Evolutionary conservation across 768 basidiomycete genomes (phyloP).

Genomic region (Pulveroboletus sp.): DNA sequence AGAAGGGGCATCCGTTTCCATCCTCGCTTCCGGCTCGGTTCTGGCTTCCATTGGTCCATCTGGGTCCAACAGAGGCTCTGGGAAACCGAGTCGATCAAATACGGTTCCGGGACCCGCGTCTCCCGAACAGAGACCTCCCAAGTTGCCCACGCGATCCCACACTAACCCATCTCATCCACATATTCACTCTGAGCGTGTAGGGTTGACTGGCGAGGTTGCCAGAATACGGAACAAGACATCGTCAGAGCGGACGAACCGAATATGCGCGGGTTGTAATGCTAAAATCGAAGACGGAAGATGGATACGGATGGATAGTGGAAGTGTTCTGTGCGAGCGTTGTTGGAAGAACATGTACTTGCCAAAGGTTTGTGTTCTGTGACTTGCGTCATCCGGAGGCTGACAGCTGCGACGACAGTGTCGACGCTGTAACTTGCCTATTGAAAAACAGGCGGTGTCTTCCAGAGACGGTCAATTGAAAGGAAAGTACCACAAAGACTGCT

Average conservation of each 20-base stretch:
- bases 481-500: conserved; percentile 91
- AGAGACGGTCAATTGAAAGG: conserved; percentile 93
- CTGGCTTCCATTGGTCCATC: conserved; percentile 28
- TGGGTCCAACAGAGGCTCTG: conserved; percentile 15
- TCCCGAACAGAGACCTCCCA: conserved; percentile 45
- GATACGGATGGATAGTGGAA: conserved; percentile 74
- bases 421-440: conserved; percentile 80
- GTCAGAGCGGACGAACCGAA: conserved; percentile 34
- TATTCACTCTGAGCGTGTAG: conserved; percentile 29
- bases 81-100: conserved; percentile 44
- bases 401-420: conserved; percentile 57
- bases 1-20: conserved; percentile 35
- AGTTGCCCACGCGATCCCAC: conserved; percentile 53
- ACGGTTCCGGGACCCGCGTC: conserved; percentile 46
- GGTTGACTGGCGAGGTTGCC: conserved; percentile 25
- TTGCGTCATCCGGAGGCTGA: conserved; percentile 1
- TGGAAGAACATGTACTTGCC: conserved; percentile 98
- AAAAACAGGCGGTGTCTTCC: conserved; percentile 86
- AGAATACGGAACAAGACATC: conserved; percentile 32
- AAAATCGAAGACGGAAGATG: conserved; percentile 76
- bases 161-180: conserved; percentile 44
- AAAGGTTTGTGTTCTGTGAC: conserved; percentile 49
- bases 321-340: conserved; percentile 80
- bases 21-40: conserved; percentile 34
- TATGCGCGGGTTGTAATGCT: conserved; percentile 67